Evolutionary conservation across 163 green algal genomes (phyloP).

Genomic region (Chlamydomonas reinhardtii): DNA sequence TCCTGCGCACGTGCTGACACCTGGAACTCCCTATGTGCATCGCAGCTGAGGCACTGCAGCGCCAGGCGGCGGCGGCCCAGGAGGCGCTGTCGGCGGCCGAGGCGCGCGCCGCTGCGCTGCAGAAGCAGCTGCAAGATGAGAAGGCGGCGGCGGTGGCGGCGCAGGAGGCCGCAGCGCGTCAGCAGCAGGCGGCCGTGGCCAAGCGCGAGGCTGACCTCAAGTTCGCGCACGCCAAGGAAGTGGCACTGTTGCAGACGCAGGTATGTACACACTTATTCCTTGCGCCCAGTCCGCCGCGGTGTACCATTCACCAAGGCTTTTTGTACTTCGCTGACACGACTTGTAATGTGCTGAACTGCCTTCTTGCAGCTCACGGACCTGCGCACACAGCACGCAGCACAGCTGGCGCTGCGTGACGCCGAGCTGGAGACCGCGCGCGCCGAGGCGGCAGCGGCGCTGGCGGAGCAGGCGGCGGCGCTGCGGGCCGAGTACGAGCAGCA

Average conservation of each 20-base stretch:
- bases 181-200: neutral
- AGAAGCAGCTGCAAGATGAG: neutral
- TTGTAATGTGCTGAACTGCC: neutral
- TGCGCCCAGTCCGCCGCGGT: neutral
- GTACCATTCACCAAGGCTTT: no score
- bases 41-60: slow-evolving; percentile 6
- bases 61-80: neutral
- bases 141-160: neutral
- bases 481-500: neutral
- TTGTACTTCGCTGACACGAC: neutral
- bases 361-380: slow-evolving; percentile 15
- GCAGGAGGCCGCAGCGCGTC: neutral
- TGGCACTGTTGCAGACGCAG: slow-evolving; percentile 11
- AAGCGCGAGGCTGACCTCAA: neutral
- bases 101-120: slow-evolving; percentile 2
- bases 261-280: neutral
- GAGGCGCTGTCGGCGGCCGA: neutral
- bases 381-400: slow-evolving; percentile 16
- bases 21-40: no score
- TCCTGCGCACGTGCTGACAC: no score
- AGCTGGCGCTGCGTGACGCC: slow-evolving; percentile 16
- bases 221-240: slow-evolving; percentile 3
- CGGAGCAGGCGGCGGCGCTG: slow-evolving; percentile 3
- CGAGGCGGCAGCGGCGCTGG: neutral
- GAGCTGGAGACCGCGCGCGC: neutral